Conservation (phyloP, 768 basidiomycete species). For the Sporobolomyces phaffii region DNA sequence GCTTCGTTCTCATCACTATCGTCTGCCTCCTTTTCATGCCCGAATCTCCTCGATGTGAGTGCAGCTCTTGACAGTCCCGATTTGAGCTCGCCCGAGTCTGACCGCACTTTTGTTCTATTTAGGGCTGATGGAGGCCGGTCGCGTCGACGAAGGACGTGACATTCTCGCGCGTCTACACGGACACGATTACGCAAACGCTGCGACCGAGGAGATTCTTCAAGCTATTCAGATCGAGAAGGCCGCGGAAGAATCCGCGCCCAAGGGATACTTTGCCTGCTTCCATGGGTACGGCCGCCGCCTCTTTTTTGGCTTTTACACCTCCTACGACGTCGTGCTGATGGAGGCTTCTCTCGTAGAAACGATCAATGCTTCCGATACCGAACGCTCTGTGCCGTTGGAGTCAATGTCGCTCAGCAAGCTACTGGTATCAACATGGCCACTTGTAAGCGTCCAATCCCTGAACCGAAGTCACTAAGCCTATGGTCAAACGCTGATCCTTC, state of each 20-base stretch:
- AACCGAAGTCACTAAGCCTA: no score
- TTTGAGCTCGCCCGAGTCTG: background rate
- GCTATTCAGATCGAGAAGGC: constrained; percentile 38
- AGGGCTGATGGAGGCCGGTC: constrained; percentile 37
- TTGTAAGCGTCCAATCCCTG: no score
- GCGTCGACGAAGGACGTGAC: constrained; percentile 30
- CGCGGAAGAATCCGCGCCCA: background rate
- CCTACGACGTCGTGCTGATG: no score
- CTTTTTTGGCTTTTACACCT: no score
- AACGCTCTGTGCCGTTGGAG: constrained; percentile 34
- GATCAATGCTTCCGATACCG: constrained; percentile 42
- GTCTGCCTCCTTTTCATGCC: constrained; percentile 39
- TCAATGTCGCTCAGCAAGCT: constrained; percentile 37
- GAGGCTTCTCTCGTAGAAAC: no score
- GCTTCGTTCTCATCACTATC: constrained; percentile 36
- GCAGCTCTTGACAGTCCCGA: background rate
- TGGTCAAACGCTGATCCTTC: no score
- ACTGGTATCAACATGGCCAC: constrained; percentile 38
- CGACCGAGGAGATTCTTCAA: constrained; percentile 38
- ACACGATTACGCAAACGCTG: constrained; percentile 31
- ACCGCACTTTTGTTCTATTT: background rate
- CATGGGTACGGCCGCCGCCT: constrained; percentile 15
- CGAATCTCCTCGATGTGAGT: constrained; percentile 38
- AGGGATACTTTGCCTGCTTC: constrained; percentile 28
- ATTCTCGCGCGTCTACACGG: constrained; percentile 40